A percentile compares a stretch with the other conserved stretches of the same genome.
phyloP scores from a whole-genome alignment of 257 asterid genomes.

The Solanum sparsipilum region DNA sequence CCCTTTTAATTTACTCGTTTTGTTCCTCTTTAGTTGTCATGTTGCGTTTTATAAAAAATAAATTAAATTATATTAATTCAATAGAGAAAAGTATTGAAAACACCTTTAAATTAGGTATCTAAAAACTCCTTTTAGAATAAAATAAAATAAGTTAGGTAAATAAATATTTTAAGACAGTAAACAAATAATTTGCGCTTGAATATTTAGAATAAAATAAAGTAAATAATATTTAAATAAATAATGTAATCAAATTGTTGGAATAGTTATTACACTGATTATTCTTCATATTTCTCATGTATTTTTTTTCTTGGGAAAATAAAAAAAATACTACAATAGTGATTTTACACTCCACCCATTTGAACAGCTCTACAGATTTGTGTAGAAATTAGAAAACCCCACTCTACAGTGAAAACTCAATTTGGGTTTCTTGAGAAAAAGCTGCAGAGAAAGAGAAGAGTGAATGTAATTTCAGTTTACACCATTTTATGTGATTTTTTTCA shows the following conservation, averaged over 20 bases:
- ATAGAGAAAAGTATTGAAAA: background rate
- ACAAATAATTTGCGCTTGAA: background rate
- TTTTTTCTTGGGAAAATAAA: background rate
- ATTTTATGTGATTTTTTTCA: background rate
- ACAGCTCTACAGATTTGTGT: background rate
- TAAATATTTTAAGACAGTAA: no score
- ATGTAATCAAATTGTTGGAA: background rate
- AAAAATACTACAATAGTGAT: background rate
- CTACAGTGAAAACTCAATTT: constrained; percentile 1
- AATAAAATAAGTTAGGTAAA: background rate
- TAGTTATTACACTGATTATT: background rate
- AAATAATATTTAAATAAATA: no score
- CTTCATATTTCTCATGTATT: background rate
- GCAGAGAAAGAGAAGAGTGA: background rate
- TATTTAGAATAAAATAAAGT: background rate
- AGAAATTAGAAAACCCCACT: background rate
- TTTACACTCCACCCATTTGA: background rate
- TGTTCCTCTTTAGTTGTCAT: no score
- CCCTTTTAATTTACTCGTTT: background rate
- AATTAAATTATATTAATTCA: no score
- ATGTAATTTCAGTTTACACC: background rate
- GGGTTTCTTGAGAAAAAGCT: background rate
- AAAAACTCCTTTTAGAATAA: no score
- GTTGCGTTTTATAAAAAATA: no score
- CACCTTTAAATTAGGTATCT: fast-evolving